phyloP scores from a whole-genome alignment of 768 basidiomycete species.

The Cubamyces sp. region DNA sequence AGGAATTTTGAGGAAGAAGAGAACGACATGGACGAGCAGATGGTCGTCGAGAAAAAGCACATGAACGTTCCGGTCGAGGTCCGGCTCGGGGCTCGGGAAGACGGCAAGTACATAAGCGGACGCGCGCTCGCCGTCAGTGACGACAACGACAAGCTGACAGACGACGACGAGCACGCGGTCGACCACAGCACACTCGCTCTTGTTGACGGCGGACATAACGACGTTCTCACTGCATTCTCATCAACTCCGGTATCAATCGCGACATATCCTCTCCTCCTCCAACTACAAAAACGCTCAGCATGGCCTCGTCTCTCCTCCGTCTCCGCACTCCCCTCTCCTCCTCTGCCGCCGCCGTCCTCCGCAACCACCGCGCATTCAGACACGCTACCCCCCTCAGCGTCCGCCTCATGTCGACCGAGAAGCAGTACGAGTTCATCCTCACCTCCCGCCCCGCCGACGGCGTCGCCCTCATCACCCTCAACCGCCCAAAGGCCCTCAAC shows the following conservation, averaged over 20 bases:
- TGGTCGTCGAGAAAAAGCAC: not conserved
- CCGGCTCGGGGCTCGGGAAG: not conserved
- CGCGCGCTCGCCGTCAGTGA: slow-evolving; percentile 6
- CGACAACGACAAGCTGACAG: slow-evolving; percentile 2
- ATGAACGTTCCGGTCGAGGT: slow-evolving; percentile 1
- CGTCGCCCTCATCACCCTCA: slow-evolving; percentile 82
- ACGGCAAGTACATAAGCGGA: not conserved
- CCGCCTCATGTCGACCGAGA: slow-evolving; percentile 50
- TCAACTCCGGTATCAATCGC: not conserved
- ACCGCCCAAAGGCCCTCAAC: slow-evolving; percentile 89
- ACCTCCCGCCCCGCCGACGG: slow-evolving; percentile 67
- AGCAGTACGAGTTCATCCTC: slow-evolving; percentile 66
- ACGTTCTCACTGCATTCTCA: slow-evolving; percentile 3
- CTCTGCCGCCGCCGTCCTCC: slow-evolving; percentile 14
- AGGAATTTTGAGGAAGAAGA: not conserved
- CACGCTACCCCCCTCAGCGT: slow-evolving; percentile 16
- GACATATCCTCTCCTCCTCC: not conserved
- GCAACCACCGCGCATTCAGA: slow-evolving; percentile 14
- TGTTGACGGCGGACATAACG: not conserved
- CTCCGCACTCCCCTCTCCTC: slow-evolving; percentile 17
- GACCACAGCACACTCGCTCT: not conserved
- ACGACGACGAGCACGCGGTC: slow-evolving; percentile 11
- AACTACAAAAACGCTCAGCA: slow-evolving; percentile 1
- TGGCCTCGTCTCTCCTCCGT: slow-evolving; percentile 6
- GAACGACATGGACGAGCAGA: not conserved